Percentiles rank a stretch among this genome's conserved stretches.
Evolutionary conservation across 139 green algal species (phyloP).

Genomic region (Tetradesmus lagerheimii): DNA sequence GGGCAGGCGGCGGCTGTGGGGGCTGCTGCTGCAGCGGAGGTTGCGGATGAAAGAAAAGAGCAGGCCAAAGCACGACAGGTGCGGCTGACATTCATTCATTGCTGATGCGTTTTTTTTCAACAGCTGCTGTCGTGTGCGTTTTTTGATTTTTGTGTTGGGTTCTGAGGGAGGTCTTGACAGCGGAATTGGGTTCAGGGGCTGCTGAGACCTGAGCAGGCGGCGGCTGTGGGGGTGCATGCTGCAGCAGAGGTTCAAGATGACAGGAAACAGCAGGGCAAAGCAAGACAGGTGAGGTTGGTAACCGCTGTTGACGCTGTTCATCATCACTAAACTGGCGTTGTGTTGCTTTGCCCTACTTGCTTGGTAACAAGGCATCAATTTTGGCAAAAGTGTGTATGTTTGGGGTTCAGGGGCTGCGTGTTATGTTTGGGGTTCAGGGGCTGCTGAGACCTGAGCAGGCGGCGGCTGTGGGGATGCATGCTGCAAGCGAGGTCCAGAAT

Average conservation of each 20-base stretch:
- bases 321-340: too few relatives aligned
- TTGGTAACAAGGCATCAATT: too few relatives aligned
- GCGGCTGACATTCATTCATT: too few relatives aligned
- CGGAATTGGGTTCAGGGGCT: not conserved
- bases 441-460: not conserved
- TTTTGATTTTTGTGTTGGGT: not conserved
- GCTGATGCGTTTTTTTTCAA: too few relatives aligned
- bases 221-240: not conserved
- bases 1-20: not conserved
- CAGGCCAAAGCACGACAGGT: not conserved
- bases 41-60: not conserved
- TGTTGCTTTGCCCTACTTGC: too few relatives aligned
- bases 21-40: not conserved
- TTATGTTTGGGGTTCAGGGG: not conserved
- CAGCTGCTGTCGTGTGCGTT: not conserved
- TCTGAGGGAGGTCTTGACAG: not conserved
- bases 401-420: too few relatives aligned
- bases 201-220: not conserved
- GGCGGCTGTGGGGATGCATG: not conserved
- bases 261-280: not conserved
- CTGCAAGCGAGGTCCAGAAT: not conserved
- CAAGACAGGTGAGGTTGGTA: not conserved
- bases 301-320: too few relatives aligned
- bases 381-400: too few relatives aligned
- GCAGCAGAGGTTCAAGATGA: not conserved